Percentiles rank a stretch among this genome's conserved stretches.
Conservation (phyloP, 2,329 filamentous ascomycete genomes). For the Xylariales sp. region DNA sequence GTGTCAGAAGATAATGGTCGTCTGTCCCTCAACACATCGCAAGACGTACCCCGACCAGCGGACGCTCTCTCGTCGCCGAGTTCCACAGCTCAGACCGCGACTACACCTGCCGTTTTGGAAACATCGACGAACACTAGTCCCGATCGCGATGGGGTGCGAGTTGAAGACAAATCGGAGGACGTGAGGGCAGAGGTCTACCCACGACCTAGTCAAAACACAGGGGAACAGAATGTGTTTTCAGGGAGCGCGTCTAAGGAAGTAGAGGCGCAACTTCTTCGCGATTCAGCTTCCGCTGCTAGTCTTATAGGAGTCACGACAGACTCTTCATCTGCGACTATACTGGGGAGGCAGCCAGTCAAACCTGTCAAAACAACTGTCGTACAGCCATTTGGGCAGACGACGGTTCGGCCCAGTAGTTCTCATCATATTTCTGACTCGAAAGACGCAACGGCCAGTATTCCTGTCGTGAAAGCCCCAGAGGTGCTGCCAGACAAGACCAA, state of each 20-base stretch:
- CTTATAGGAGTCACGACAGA: neutral
- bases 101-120: conserved; percentile 65
- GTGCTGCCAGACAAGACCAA: too few relatives aligned
- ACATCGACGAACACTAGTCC: conserved; percentile 71
- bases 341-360: neutral
- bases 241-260: conserved; percentile 9
- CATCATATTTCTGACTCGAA: too few relatives aligned
- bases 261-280: conserved; percentile 11
- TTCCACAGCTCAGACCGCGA: conserved; percentile 69
- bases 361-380: neutral
- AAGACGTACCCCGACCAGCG: conserved; percentile 31
- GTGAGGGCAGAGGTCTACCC: conserved; percentile 28
- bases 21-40: conserved; percentile 3
- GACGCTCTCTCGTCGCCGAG: conserved; percentile 50
- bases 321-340: neutral
- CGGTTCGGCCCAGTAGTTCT: too few relatives aligned
- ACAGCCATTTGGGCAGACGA: neutral
- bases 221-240: conserved; percentile 11
- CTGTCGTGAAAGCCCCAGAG: too few relatives aligned
- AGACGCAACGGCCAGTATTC: too few relatives aligned
- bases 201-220: neutral
- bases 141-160: conserved; percentile 60
- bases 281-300: conserved; percentile 8
- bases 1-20: neutral
- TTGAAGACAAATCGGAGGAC: conserved; percentile 41